phyloP scores from a whole-genome alignment of 768 basidiomycete genomes.

The Phaeotremella skinneri region DNA sequence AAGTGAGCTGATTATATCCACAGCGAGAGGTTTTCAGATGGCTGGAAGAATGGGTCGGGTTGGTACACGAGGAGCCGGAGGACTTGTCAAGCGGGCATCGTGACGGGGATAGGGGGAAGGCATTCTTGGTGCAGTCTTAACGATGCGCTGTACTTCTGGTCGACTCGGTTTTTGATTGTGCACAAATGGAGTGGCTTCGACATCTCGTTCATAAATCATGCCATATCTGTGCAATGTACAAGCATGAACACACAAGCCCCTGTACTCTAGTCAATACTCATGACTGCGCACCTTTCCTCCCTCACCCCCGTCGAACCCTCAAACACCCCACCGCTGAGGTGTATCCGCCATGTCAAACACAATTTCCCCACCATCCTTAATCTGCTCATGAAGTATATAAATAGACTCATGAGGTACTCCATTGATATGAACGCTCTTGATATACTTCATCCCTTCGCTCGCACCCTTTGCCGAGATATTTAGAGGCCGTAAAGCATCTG shows the following conservation, averaged over 20 bases:
- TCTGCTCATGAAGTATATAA: slow-evolving; percentile 63
- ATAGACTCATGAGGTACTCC: slow-evolving; percentile 56
- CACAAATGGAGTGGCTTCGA: too few species aligned
- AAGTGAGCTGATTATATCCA: not conserved
- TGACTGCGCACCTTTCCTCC: too few species aligned
- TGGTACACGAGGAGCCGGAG: not conserved
- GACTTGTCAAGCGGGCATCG: too few species aligned
- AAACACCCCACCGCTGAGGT: slow-evolving; percentile 58
- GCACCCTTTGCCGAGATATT: slow-evolving; percentile 63
- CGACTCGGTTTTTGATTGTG: too few species aligned
- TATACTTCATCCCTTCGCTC: slow-evolving; percentile 58
- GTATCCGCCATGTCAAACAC: slow-evolving; percentile 65
- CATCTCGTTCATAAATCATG: too few species aligned
- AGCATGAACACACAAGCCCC: too few species aligned
- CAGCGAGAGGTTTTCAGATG: slow-evolving; percentile 82
- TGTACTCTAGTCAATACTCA: too few species aligned
- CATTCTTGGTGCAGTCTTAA: too few species aligned
- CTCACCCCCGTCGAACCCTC: too few species aligned
- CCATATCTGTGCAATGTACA: too few species aligned
- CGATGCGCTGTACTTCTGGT: too few species aligned
- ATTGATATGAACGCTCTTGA: slow-evolving; percentile 63
- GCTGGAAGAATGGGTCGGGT: slow-evolving; percentile 61
- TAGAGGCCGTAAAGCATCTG: slow-evolving; percentile 53
- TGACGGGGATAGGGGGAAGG: slow-evolving; percentile 71
- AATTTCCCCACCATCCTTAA: slow-evolving; percentile 61